A percentile compares a stretch with the other conserved stretches of the same genome.
Conservation (phyloP, 2,329 filamentous ascomycete genomes). For the Sarocladiaceae sp. region DNA sequence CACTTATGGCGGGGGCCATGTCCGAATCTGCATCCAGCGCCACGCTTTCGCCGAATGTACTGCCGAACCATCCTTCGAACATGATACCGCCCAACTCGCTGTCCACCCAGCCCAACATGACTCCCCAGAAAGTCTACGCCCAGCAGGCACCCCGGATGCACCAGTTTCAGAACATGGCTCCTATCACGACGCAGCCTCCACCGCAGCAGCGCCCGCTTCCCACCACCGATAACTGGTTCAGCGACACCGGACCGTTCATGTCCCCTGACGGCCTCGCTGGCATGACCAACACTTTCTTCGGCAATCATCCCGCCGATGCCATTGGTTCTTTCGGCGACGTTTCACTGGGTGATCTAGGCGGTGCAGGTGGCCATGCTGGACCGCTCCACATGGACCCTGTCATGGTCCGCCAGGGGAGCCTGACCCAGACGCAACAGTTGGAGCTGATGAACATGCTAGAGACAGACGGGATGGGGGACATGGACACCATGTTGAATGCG, state of each 20-base stretch:
- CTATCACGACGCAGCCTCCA: conserved; percentile 25
- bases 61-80: conserved; percentile 1
- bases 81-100: not conserved
- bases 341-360: conserved; percentile 21
- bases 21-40: not conserved
- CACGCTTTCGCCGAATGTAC: not conserved
- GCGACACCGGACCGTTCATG: conserved; percentile 44
- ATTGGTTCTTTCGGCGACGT: conserved; percentile 23
- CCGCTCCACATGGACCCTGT: conserved; percentile 24
- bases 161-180: conserved; percentile 16
- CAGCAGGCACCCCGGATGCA: conserved; percentile 11
- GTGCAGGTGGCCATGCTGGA: conserved; percentile 10
- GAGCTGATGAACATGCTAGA: conserved; percentile 79
- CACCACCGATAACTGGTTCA: conserved; percentile 46
- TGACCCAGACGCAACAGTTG: conserved; percentile 74
- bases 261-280: conserved; percentile 44
- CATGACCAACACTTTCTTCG: conserved; percentile 36
- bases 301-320: conserved; percentile 25
- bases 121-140: conserved; percentile 11
- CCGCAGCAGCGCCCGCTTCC: conserved; percentile 38
- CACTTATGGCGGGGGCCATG: not conserved
- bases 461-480: conserved; percentile 57
- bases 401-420: conserved; percentile 55
- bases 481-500: conserved; percentile 48
- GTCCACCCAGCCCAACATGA: not conserved